Evolutionary conservation across 2,329 filamentous ascomycete species (phyloP), one percentile per base, ranked within the genome.

Genomic region (Corinectria fuckeliana): DNA sequence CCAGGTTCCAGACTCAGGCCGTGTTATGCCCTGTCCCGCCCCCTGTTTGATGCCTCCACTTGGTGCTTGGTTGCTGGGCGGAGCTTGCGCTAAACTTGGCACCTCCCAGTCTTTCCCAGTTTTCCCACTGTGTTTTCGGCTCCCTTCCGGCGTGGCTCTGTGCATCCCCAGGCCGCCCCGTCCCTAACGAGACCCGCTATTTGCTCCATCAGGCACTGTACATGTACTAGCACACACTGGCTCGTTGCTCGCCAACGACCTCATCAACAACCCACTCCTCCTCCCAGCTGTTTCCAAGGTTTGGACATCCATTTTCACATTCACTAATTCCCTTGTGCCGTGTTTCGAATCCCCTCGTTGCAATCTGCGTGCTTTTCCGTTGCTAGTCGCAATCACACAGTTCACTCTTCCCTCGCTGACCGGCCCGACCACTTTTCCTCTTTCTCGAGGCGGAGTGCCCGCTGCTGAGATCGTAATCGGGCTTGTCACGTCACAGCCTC

Each of bases 141-240:
- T 66, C 63, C 59, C 66, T 63, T 70, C 65, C 57, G 67, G 64
- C 60, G 54, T 68, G 67, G 60, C 45, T 48, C 44, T 53, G 59
- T 54, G 39, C 59, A 52, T 34, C 47, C 50, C 21, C 21, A 42
- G 28, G 10, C 28, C 28, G 32, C 39, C 32, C 30, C 50, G 20
- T 53, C 50, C 34, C 50, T 47, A 39, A 45, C 30, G 28, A 54
- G 56, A 39, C 56, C 61, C 45, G 54, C 57, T 64, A 67, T 67
- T 70, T 61, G 63, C 44, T 67, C 49, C 41, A 56, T 58, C 56
- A 18, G 28, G 48, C 50, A 60, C 44, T 63, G 30, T 49, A 56
- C 56, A 45, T 56, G 56, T 47, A 42, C 52, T 66, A 60, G 54
- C 57, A 50, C 42, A 54, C 61, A 48, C 47, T 47, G 56, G 51